Conservation (phyloP, 352 stramenopile genomes). For the Phytopythium delawarense region DNA sequence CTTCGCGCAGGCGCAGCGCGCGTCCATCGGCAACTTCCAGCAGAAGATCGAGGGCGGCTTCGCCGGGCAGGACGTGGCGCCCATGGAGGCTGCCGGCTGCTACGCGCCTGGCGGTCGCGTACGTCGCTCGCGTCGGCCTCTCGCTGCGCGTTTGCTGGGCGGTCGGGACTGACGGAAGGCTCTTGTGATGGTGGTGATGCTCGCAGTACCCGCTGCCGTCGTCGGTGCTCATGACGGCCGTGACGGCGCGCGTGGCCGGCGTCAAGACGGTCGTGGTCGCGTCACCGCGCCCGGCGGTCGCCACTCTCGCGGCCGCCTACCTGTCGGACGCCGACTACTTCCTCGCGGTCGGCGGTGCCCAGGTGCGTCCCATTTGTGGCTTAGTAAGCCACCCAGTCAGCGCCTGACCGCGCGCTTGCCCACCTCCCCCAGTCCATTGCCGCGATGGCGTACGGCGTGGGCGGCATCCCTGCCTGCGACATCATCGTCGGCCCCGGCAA, state of each 20-base stretch:
- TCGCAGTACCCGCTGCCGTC: slow-evolving; percentile 94
- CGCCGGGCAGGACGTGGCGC: slow-evolving; percentile 91
- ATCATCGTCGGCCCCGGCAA: slow-evolving; percentile 99
- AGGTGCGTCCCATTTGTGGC: slow-evolving; percentile 13
- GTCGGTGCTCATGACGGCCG: slow-evolving; percentile 97
- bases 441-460: slow-evolving; percentile 95
- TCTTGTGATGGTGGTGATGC: too few relatives aligned
- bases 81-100: slow-evolving; percentile 88
- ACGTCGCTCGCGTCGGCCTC: slow-evolving; percentile 10
- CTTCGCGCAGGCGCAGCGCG: slow-evolving; percentile 94
- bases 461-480: slow-evolving; percentile 90
- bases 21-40: slow-evolving; percentile 90
- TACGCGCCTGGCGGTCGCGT: slow-evolving; percentile 95
- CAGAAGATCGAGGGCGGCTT: slow-evolving; percentile 94
- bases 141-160: slow-evolving; percentile 1
- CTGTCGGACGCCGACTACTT: slow-evolving; percentile 91
- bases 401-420: not conserved
- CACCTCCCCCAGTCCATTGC: slow-evolving; percentile 70
- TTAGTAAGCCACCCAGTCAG: not conserved
- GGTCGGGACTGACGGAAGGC: not conserved
- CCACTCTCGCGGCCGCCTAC: slow-evolving; percentile 94
- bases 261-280: slow-evolving; percentile 94
- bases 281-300: slow-evolving; percentile 88
- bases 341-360: slow-evolving; percentile 67
- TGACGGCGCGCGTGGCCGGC: slow-evolving; percentile 93